These are phyloP conservation scores for Fusarium hostae DNA, from an alignment of 2,329 filamentous ascomycete genomes.

Conservation along the genomic window DNA sequence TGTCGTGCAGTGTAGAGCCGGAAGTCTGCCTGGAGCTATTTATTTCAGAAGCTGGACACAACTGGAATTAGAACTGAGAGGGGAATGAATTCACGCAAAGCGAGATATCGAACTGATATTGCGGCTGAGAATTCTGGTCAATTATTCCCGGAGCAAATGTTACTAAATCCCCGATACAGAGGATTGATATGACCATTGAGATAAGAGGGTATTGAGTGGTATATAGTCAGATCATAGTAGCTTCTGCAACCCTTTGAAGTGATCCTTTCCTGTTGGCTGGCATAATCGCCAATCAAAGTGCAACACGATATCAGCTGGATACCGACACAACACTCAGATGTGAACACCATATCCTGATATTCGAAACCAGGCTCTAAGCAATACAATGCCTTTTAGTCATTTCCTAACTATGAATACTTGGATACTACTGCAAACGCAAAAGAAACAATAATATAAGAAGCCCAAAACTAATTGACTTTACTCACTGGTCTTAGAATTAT, in stretches of 20 bases:
- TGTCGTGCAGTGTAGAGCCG: no score
- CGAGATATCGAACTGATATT: no score
- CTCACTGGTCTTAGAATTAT: rapidly evolving
- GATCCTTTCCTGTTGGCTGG: not conserved
- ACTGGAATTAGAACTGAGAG: no score
- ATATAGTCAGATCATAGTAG: not conserved
- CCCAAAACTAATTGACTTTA: rapidly evolving
- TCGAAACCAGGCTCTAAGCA: no score
- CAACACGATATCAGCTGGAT: not conserved
- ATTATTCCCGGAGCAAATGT: not conserved
- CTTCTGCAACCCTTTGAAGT: not conserved
- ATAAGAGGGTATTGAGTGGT: not conserved
- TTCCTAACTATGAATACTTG: no score
- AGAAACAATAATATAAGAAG: no score
- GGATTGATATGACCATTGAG: rapidly evolving
- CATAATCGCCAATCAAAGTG: not conserved
- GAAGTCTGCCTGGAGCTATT: no score
- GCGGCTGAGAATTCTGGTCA: rapidly evolving
- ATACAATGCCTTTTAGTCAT: no score
- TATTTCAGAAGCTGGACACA: no score
- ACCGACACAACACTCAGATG: rapidly evolving
- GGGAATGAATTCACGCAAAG: rapidly evolving
- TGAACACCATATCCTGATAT: no score
- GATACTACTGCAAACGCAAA: no score
- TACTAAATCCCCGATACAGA: rapidly evolving